Evolutionary conservation across 2,329 filamentous ascomycete species (phyloP).

Genomic region (Phialophora expanda): DNA sequence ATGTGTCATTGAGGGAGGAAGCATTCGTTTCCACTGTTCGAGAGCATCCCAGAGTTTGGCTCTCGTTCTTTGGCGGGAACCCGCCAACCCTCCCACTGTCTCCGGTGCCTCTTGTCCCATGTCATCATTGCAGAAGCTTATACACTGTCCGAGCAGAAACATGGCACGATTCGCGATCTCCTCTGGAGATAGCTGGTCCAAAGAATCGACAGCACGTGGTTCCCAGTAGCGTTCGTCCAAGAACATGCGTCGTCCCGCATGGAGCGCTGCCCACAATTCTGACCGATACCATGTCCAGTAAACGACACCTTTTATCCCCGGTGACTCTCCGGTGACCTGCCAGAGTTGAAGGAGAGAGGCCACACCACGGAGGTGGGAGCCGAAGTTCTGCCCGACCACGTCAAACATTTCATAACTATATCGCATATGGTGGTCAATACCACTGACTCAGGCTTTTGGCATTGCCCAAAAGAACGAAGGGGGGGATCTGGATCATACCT

Average conservation of each 20-base stretch:
- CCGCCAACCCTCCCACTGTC: background rate
- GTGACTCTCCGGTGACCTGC: slow-evolving; percentile 14
- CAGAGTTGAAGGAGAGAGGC: slow-evolving; percentile 4
- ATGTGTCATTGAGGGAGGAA: slow-evolving; percentile 9
- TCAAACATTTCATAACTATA: slow-evolving; percentile 18
- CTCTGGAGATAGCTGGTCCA: slow-evolving; percentile 6
- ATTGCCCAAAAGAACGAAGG: background rate
- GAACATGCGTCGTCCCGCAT: slow-evolving; percentile 19
- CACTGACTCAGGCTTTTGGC: background rate
- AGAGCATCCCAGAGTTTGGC: slow-evolving; percentile 8
- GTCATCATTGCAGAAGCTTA: slow-evolving; percentile 9
- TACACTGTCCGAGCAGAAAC: slow-evolving; percentile 16
- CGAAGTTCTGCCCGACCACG: slow-evolving; percentile 9
- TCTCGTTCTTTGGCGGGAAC: background rate
- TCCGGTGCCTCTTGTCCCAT: background rate
- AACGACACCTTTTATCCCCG: slow-evolving; percentile 7
- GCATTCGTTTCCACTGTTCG: slow-evolving; percentile 18
- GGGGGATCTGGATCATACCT: background rate
- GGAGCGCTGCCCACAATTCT: slow-evolving; percentile 16
- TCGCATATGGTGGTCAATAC: background rate
- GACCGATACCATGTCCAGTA: slow-evolving; percentile 19
- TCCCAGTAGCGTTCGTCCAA: slow-evolving; percentile 21
- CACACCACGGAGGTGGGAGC: slow-evolving; percentile 12
- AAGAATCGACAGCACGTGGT: slow-evolving; percentile 7
- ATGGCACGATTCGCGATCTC: slow-evolving; percentile 20